Conservation (phyloP, 768 basidiomycete species). For the Gloeopeniophorella convolvens region DNA sequence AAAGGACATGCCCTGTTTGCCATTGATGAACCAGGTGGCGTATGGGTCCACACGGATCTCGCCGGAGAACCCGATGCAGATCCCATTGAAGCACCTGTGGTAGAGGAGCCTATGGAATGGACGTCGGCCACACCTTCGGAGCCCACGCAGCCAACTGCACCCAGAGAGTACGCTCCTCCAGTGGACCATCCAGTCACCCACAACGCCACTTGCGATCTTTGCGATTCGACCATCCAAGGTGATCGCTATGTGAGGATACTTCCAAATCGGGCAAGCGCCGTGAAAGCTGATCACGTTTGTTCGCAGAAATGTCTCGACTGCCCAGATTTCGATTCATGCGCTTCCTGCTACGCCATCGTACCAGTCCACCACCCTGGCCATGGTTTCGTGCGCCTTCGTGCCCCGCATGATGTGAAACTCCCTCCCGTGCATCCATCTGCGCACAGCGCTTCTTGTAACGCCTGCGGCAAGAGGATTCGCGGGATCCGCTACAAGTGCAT, state of each 20-base stretch:
- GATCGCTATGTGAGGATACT: constrained; percentile 63
- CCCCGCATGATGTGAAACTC: constrained; percentile 45
- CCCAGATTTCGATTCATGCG: constrained; percentile 81
- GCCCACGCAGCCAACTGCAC: not conserved
- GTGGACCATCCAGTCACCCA: constrained; percentile 38
- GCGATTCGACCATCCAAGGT: constrained; percentile 64
- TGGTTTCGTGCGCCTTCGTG: constrained; percentile 58
- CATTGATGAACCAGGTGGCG: constrained; percentile 56
- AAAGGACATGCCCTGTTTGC: constrained; percentile 59
- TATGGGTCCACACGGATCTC: constrained; percentile 58
- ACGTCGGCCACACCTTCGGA: not conserved
- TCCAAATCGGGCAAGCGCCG: no score
- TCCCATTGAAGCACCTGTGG: not conserved
- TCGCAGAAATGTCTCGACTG: constrained; percentile 72
- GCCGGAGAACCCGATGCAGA: constrained; percentile 32
- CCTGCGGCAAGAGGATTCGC: constrained; percentile 47
- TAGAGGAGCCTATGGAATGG: not conserved
- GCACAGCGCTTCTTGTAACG: constrained; percentile 60
- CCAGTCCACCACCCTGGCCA: constrained; percentile 71
- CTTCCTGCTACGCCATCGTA: constrained; percentile 64
- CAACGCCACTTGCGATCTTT: constrained; percentile 67
- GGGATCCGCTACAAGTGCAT: constrained; percentile 83
- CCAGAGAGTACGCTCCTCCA: not conserved
- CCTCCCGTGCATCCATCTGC: not conserved
- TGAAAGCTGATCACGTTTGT: no score